Evolutionary conservation across 257 asterid genomes (phyloP).

Genomic region (Misopates orontium): DNA sequence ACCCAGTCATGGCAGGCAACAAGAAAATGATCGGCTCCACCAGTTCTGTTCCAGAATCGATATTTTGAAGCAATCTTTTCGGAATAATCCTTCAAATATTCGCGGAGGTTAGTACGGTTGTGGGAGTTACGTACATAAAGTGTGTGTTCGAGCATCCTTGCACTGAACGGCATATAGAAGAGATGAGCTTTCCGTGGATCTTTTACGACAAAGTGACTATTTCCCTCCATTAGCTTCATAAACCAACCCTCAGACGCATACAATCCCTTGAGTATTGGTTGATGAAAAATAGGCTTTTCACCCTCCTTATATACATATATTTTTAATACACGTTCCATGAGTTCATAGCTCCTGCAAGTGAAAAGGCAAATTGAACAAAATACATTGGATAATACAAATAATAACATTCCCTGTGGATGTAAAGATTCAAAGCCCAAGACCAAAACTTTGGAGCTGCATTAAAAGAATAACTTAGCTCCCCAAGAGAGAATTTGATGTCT

Average conservation of each 20-base stretch:
- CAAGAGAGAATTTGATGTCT: not conserved
- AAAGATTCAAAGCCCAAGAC: slow-evolving; percentile 1
- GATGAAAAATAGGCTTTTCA: slow-evolving; percentile 83
- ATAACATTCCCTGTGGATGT: not conserved
- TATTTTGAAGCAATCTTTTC: slow-evolving; percentile 78
- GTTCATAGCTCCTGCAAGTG: slow-evolving; percentile 75
- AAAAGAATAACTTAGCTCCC: not conserved
- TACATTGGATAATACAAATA: not conserved
- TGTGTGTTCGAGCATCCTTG: slow-evolving; percentile 62
- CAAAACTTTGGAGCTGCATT: not conserved
- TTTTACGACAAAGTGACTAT: slow-evolving; percentile 61
- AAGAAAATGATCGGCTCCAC: slow-evolving; percentile 92
- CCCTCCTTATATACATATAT: slow-evolving; percentile 80
- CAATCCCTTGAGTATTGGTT: slow-evolving; percentile 71
- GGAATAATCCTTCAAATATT: slow-evolving; percentile 65
- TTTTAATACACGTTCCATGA: slow-evolving; percentile 75
- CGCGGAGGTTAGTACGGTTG: slow-evolving; percentile 69
- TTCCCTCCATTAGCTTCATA: slow-evolving; percentile 90
- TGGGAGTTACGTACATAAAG: slow-evolving; percentile 76
- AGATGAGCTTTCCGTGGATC: slow-evolving; percentile 83
- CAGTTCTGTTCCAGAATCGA: slow-evolving; percentile 87
- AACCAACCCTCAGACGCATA: slow-evolving; percentile 98
- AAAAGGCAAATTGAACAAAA: slow-evolving; percentile 11
- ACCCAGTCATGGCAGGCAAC: slow-evolving; percentile 99
- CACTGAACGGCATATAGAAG: slow-evolving; percentile 89